A percentile compares a stretch with the other conserved stretches of the same genome.
phyloP scores from a whole-genome alignment of 1,284 basidiomycete species.

The Leccinum pachyderme region DNA sequence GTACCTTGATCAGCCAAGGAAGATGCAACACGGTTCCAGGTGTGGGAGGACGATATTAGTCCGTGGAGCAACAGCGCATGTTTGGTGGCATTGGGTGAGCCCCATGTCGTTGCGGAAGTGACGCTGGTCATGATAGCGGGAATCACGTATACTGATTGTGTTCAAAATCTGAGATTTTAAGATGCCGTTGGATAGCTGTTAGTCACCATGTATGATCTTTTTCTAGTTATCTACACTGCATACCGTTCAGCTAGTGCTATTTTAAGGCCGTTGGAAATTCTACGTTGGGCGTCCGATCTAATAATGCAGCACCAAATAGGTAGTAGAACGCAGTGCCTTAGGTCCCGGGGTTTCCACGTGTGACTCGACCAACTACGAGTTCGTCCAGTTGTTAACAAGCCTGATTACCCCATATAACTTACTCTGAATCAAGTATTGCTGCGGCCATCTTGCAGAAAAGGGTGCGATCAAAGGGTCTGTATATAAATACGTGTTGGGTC shows the following conservation, averaged over 20 bases:
- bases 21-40: slow-evolving; percentile 22
- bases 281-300: background rate
- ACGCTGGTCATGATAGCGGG: slow-evolving; percentile 7
- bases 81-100: slow-evolving; percentile 12
- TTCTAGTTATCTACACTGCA: background rate
- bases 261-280: background rate
- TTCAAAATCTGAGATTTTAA: no score
- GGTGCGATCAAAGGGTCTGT: background rate
- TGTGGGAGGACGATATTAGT: slow-evolving; percentile 20
- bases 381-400: background rate
- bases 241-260: no score
- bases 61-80: slow-evolving; percentile 25
- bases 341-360: background rate
- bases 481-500: background rate
- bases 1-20: slow-evolving; percentile 21
- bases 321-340: no score
- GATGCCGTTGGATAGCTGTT: background rate
- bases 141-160: background rate
- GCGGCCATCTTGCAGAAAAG: background rate
- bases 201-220: no score
- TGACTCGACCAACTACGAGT: background rate
- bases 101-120: slow-evolving; percentile 21
- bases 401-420: background rate
- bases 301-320: no score
- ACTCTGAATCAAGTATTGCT: background rate